Evolutionary conservation across 495 filamentous ascomycete genomes (phyloP).

Genomic region (Xylaria scruposa): DNA sequence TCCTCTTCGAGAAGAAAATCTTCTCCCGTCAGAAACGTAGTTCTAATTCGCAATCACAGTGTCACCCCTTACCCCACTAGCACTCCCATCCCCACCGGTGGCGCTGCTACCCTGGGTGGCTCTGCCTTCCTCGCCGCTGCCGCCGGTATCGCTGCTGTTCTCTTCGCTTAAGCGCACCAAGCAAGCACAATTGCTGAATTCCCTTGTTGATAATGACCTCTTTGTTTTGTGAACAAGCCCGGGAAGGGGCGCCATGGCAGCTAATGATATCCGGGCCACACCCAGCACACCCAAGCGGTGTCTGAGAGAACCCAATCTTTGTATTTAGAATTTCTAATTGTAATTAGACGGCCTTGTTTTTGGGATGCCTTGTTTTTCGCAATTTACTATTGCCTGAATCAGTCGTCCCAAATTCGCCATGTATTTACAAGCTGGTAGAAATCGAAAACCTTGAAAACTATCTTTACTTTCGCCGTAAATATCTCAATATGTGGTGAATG

Average conservation of each 20-base stretch:
- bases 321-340: constrained; percentile 28
- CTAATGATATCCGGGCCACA: constrained; percentile 25
- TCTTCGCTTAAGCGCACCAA: constrained; percentile 56
- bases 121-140: constrained; percentile 55
- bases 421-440: constrained; percentile 11
- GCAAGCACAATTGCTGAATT: constrained; percentile 22
- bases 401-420: neutral
- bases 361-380: neutral
- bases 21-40: neutral
- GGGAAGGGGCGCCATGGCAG: constrained; percentile 8
- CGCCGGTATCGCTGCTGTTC: constrained; percentile 57
- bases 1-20: constrained; percentile 19
- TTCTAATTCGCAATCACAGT: constrained; percentile 31
- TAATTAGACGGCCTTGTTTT: constrained; percentile 12
- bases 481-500: neutral
- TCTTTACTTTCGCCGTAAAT: neutral
- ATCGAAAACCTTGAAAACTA: neutral
- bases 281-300: neutral
- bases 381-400: neutral
- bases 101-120: constrained; percentile 52
- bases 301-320: constrained; percentile 19
- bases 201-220: constrained; percentile 21
- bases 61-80: constrained; percentile 38
- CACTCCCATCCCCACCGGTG: constrained; percentile 50
- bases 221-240: constrained; percentile 21